Base-by-base conservation (phyloP, 805 yeast genomes). In the Suhomyces pyralidae region DNA sequence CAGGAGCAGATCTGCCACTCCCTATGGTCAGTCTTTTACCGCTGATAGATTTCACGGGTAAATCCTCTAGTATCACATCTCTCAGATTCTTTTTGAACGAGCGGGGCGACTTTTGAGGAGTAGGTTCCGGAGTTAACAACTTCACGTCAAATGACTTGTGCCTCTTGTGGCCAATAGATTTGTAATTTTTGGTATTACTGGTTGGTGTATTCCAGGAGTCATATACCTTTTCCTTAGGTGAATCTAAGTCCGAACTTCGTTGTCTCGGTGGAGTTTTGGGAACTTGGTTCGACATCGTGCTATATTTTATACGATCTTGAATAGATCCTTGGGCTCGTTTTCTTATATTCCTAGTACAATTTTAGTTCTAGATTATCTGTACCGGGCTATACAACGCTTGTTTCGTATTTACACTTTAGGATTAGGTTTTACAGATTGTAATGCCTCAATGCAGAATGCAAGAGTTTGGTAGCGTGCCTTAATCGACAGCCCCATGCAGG, bases 21-120 rank as follows among this genome's bases (percentile, higher is more conserved):
- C 54, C 57, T 7, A 54, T 32, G 4, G 57, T 54, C 57, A 54
- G 54, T 43, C 49, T 54, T 26, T 45, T 48, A n/a, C 51, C 50
- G 3, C 40, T 9, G 30, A 47, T 47, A 3, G 42, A 38, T 19
- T 48, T 38, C 8, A 45, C 47, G 36, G 52, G 57, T 5, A 22
- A 45, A 12, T 45, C 34, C 22, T 51, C 49, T 19, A 53, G 45
- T 14, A 51, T 54, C 7, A 42, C 26, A 38, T 54, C 57, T 19
- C 49, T 54, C 44, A 17, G 40, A 26, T 32, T 47, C 40, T 46
- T 49, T 34, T 46, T 52, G 32, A 24, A 22, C 6, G 22, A 28
- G 3, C 52, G 46, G 9, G 52, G 52, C 4, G 52, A 45, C 32
- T 54, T 51, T 15, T 43, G 54, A 3, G 57, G 57, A 2, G 57